Evolutionary conservation across 345 rosid genomes (phyloP).

Genomic region (Aquilaria yunnanensis): DNA sequence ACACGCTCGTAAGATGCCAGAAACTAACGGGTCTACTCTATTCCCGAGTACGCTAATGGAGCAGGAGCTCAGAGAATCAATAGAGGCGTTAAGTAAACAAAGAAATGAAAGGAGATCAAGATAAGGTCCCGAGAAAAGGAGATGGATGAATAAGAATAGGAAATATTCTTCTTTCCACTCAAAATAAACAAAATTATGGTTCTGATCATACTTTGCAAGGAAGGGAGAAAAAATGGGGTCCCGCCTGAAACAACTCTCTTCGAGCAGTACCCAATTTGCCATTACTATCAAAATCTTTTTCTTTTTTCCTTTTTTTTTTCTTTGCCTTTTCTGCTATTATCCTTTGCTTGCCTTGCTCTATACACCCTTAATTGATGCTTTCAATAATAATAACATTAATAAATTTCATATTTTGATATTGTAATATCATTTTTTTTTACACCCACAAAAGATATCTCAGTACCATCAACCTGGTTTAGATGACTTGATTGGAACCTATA

Average conservation of each 20-base stretch:
- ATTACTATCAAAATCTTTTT: slow-evolving; percentile 4
- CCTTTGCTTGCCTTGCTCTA: slow-evolving; percentile 34
- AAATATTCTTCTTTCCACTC: slow-evolving; percentile 18
- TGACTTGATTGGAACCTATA: too few species aligned
- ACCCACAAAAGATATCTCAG: too few species aligned
- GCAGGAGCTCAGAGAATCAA: slow-evolving; percentile 12
- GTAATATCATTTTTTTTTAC: too few species aligned
- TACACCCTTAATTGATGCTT: slow-evolving; percentile 23
- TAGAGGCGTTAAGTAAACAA: slow-evolving; percentile 8
- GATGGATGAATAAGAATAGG: too few species aligned
- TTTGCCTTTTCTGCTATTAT: slow-evolving; percentile 2
- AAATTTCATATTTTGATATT: too few species aligned
- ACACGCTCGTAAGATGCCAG: too few species aligned
- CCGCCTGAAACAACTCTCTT: slow-evolving; percentile 11
- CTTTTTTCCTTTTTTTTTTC: neutral
- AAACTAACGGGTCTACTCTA: too few species aligned
- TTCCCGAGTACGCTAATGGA: slow-evolving; percentile 9
- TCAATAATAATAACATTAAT: neutral
- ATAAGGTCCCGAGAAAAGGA: slow-evolving; percentile 2
- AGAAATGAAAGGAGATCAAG: slow-evolving; percentile 20
- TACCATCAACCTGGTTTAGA: too few species aligned
- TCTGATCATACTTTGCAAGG: slow-evolving; percentile 21
- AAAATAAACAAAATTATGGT: slow-evolving; percentile 16
- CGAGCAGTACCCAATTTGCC: neutral
- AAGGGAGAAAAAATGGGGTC: slow-evolving; percentile 17